A percentile compares a stretch with the other conserved stretches of the same genome.
phyloP scores from a whole-genome alignment of 1,284 basidiomycete genomes.

The Ceratobasidium sp. region DNA sequence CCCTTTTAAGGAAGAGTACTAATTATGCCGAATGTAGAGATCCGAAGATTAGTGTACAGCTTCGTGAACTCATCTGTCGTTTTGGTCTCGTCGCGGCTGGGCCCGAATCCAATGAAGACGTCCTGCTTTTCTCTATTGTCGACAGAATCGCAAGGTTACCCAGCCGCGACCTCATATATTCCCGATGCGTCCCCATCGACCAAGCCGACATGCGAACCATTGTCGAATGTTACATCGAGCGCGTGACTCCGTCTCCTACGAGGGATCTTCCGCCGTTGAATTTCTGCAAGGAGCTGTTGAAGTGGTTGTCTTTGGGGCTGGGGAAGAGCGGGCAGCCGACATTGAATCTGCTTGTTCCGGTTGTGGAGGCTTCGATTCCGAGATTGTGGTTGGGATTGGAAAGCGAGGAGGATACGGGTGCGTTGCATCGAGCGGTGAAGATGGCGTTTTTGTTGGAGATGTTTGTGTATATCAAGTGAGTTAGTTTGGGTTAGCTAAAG shows the following conservation, averaged over 20 bases:
- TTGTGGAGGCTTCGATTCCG: constrained; percentile 6
- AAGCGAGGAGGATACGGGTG: not conserved
- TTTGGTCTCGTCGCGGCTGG: not conserved
- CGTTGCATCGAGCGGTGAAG: not conserved
- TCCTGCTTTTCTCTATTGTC: not conserved
- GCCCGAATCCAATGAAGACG: constrained; percentile 1
- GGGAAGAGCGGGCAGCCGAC: not conserved
- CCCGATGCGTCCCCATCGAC: not conserved
- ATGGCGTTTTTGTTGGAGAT: not conserved
- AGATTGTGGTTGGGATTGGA: constrained; percentile 5
- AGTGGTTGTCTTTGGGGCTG: not conserved
- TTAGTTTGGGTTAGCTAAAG: not conserved
- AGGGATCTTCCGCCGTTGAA: not conserved
- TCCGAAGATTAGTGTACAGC: not conserved
- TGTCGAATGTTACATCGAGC: not conserved
- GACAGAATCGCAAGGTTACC: not conserved
- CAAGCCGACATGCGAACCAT: not conserved
- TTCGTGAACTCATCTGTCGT: not conserved
- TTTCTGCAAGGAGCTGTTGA: not conserved
- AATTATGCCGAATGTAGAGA: too few relatives aligned
- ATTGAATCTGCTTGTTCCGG: not conserved
- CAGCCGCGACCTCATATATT: not conserved
- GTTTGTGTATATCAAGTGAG: not conserved
- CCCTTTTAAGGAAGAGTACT: too few relatives aligned
- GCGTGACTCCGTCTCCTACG: not conserved